These are phyloP conservation scores for Claviceps arundinis DNA, from an alignment of 2,329 filamentous ascomycete genomes.

Conservation along the genomic window DNA sequence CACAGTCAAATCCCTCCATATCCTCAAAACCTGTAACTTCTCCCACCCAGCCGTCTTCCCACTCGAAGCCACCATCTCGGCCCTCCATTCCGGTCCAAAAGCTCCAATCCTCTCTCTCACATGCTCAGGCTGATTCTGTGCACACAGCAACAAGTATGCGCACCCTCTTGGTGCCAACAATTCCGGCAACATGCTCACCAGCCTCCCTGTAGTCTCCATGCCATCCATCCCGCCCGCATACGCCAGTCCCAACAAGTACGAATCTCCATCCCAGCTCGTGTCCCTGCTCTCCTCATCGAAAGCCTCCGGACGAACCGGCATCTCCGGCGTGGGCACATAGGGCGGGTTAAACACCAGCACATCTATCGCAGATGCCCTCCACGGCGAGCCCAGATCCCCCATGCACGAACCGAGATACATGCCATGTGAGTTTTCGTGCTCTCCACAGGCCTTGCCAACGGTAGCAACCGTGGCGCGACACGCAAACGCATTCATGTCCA, in stretches of 20 bases:
- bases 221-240: slow-evolving; percentile 84
- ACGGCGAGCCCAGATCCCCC: slow-evolving; percentile 53
- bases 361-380: slow-evolving; percentile 51
- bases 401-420: slow-evolving; percentile 53
- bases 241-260: slow-evolving; percentile 68
- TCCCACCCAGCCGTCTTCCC: slow-evolving; percentile 90
- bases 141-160: slow-evolving; percentile 80
- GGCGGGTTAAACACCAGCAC: slow-evolving; percentile 93
- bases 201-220: slow-evolving; percentile 81
- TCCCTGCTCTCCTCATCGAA: slow-evolving; percentile 11
- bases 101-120: slow-evolving; percentile 49
- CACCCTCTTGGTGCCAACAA: slow-evolving; percentile 56
- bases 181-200: slow-evolving; percentile 55
- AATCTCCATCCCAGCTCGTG: slow-evolving; percentile 61
- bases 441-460: slow-evolving; percentile 32
- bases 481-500: slow-evolving; percentile 78
- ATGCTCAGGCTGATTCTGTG: slow-evolving; percentile 71
- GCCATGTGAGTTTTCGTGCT: slow-evolving; percentile 25
- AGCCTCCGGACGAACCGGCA: slow-evolving; percentile 41
- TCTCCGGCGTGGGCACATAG: slow-evolving; percentile 74
- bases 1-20: slow-evolving; percentile 47
- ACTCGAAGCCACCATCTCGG: slow-evolving; percentile 66
- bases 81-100: slow-evolving; percentile 50
- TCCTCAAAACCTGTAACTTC: slow-evolving; percentile 75
- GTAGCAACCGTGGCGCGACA: slow-evolving; percentile 65